phyloP scores from a whole-genome alignment of 805 yeast species.

The Metschnikowia lachancei region DNA sequence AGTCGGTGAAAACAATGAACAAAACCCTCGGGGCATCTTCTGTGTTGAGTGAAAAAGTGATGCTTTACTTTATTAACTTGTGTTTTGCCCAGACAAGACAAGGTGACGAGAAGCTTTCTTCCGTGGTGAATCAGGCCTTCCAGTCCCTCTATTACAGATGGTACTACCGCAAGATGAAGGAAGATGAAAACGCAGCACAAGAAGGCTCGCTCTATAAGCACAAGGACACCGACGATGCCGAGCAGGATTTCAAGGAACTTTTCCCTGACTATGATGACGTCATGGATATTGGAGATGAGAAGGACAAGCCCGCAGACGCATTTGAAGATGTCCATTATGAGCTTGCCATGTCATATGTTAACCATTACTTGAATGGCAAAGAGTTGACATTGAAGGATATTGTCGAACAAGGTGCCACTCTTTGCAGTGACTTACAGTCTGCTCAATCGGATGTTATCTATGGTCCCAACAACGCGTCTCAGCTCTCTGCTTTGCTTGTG shows the following conservation, averaged over 20 bases:
- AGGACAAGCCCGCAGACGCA: constrained; percentile 5
- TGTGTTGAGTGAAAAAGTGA: constrained; percentile 47
- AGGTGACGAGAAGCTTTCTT: neutral
- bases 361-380: constrained; percentile 33
- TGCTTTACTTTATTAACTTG: constrained; percentile 47
- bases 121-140: constrained; percentile 45
- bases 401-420: constrained; percentile 15
- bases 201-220: constrained; percentile 65
- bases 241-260: constrained; percentile 72
- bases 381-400: constrained; percentile 9
- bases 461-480: constrained; percentile 22
- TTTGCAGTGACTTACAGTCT: constrained; percentile 15
- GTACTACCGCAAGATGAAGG: constrained; percentile 68
- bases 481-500: constrained; percentile 22
- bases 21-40: constrained; percentile 45
- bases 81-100: constrained; percentile 32
- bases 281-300: constrained; percentile 29
- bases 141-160: constrained; percentile 73
- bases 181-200: constrained; percentile 60
- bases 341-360: constrained; percentile 50
- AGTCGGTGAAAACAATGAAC: constrained; percentile 32
- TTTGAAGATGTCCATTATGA: constrained; percentile 47
- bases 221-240: constrained; percentile 64
- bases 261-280: constrained; percentile 87
- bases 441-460: constrained; percentile 11